These are phyloP conservation scores for Boletellus ananas DNA, from an alignment of 768 basidiomycete genomes.

Conservation along the genomic window DNA sequence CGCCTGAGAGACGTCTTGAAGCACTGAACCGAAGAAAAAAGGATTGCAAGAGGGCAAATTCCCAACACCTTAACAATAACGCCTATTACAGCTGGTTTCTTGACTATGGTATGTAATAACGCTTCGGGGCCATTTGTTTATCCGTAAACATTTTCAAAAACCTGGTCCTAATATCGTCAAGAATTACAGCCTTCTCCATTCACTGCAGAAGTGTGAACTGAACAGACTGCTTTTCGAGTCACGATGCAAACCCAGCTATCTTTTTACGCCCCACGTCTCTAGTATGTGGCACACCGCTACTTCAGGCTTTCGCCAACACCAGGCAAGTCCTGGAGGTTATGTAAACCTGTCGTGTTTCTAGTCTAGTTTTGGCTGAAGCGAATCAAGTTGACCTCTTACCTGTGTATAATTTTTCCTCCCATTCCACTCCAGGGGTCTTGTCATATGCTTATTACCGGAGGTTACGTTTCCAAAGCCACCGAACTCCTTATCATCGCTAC, in stretches of 20 bases:
- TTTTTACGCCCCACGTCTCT: not conserved
- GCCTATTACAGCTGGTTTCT: no score
- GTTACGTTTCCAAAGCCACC: constrained; percentile 86
- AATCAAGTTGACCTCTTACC: constrained; percentile 40
- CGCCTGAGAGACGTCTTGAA: no score
- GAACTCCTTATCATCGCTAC: constrained; percentile 81
- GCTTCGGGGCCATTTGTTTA: no score
- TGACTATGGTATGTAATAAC: no score
- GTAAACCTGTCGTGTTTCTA: constrained; percentile 22
- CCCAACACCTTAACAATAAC: no score
- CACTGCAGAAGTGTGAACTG: no score
- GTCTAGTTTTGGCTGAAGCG: not conserved
- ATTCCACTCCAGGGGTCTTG: constrained; percentile 89
- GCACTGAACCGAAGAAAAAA: no score
- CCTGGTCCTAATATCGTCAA: no score
- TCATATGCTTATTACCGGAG: constrained; percentile 62
- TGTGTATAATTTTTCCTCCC: constrained; percentile 87
- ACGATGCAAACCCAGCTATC: not conserved
- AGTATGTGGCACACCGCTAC: not conserved
- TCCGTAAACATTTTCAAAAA: no score
- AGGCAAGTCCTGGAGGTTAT: constrained; percentile 31
- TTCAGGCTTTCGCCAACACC: constrained; percentile 24
- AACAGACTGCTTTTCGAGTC: no score
- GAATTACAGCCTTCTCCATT: no score
- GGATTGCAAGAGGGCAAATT: no score